Conservation (phyloP, 2,329 filamentous ascomycete species). For the Aspergillus jensenii region DNA sequence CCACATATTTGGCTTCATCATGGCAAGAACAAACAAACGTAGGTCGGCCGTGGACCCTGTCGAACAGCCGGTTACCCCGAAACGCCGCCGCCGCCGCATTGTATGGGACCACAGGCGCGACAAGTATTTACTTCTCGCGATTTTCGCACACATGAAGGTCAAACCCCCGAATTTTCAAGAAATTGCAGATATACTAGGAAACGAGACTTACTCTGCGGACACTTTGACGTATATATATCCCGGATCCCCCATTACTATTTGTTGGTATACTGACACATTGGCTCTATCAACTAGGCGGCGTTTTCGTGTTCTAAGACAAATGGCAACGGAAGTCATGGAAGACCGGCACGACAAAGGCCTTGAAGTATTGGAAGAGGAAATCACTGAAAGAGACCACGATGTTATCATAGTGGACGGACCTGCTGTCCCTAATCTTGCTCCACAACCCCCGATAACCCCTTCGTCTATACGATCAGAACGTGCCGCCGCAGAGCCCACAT, state of each 20-base stretch:
- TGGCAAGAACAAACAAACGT: background rate
- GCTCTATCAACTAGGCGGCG: slow-evolving; percentile 2
- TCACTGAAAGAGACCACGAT: slow-evolving; percentile 5
- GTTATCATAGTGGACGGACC: background rate
- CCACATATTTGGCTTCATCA: background rate
- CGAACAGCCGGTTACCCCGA: background rate
- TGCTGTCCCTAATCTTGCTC: background rate
- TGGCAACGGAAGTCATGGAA: slow-evolving; percentile 6
- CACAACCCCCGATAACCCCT: background rate
- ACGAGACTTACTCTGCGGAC: background rate
- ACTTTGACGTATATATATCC: slow-evolving; percentile 2
- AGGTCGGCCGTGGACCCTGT: background rate
- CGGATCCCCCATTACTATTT: background rate
- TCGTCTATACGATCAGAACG: background rate
- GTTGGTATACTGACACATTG: background rate
- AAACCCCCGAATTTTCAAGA: slow-evolving; percentile 3
- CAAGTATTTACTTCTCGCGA: slow-evolving; percentile 11
- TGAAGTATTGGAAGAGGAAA: background rate
- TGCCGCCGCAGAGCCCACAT: background rate
- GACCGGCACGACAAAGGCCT: background rate
- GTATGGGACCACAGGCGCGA: slow-evolving; percentile 12
- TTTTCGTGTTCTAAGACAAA: background rate
- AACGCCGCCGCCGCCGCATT: background rate
- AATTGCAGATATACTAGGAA: slow-evolving; percentile 7
- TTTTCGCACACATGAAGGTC: slow-evolving; percentile 10